Conservation (phyloP, 768 basidiomycete genomes). For the Lyophyllum atratum region DNA sequence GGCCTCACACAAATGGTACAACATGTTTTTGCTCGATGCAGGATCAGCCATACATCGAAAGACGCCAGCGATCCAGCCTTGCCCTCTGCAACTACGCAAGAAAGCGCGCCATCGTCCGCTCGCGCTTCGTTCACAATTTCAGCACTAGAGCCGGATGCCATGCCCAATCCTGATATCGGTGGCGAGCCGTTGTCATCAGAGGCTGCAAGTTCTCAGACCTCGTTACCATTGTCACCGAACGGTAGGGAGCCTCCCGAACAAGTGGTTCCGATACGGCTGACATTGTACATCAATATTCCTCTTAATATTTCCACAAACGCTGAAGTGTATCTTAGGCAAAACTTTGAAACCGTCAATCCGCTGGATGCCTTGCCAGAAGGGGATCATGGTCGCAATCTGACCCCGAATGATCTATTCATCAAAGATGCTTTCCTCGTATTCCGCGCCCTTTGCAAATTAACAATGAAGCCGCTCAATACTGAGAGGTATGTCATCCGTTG, state of each 20-base stretch:
- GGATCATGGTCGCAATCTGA: conserved; percentile 48
- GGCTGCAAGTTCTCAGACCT: conserved; percentile 7
- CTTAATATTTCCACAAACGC: neutral
- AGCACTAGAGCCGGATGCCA: conserved; percentile 13
- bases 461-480: conserved; percentile 93
- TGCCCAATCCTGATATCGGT: neutral
- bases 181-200: neutral
- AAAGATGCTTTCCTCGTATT: conserved; percentile 99
- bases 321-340: conserved; percentile 29
- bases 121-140: conserved; percentile 12
- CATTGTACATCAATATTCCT: conserved; percentile 14
- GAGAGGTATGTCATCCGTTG: conserved; percentile 67
- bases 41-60: conserved; percentile 31
- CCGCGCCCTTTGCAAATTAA: conserved; percentile 93
- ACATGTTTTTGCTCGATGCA: conserved; percentile 89
- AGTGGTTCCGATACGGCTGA: conserved; percentile 3
- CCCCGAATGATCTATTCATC: conserved; percentile 86
- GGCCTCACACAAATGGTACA: conserved; percentile 98
- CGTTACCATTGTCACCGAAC: conserved; percentile 10
- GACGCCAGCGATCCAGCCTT: conserved; percentile 18
- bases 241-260: neutral
- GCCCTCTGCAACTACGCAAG: conserved; percentile 17
- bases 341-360: conserved; percentile 35
- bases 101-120: conserved; percentile 17
- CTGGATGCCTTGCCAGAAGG: conserved; percentile 34